These are phyloP conservation scores for Rhodamnia rubescens DNA, from an alignment of 345 rosid genomes.

Conservation along the genomic window DNA sequence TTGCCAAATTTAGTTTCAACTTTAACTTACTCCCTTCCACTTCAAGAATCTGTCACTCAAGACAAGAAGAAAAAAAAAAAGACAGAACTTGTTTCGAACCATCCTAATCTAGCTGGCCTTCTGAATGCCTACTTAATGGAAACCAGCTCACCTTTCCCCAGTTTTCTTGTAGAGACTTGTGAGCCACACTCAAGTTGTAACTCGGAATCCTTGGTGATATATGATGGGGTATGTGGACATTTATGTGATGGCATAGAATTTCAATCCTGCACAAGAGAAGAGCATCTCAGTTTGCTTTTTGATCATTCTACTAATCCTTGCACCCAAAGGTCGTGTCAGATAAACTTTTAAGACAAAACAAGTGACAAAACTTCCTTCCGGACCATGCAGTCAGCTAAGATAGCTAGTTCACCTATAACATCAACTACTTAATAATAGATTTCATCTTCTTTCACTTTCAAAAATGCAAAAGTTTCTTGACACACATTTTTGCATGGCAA, in stretches of 20 bases:
- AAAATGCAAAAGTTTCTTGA: not conserved
- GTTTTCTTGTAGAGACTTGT: constrained; percentile 63
- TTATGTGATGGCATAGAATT: constrained; percentile 80
- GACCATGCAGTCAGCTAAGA: not conserved
- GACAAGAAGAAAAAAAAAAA: not conserved
- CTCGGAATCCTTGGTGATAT: constrained; percentile 78
- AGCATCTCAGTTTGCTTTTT: not conserved
- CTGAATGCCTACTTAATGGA: not conserved
- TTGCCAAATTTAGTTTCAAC: not conserved
- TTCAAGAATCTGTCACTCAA: not conserved
- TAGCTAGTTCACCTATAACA: not conserved
- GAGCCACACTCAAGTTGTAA: constrained; percentile 72
- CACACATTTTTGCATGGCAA: not conserved
- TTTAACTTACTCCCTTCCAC: not conserved
- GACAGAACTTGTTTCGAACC: not conserved
- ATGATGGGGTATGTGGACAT: constrained; percentile 80
- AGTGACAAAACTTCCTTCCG: not conserved
- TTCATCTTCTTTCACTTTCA: not conserved
- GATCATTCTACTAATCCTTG: not conserved
- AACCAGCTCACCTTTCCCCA: constrained; percentile 71
- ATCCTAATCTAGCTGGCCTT: not conserved
- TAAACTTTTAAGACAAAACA: not conserved
- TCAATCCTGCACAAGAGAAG: constrained; percentile 54
- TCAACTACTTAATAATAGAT: not conserved
- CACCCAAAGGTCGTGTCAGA: not conserved